These are phyloP conservation scores for Phlegmacium glaucopus DNA, from an alignment of 768 basidiomycete genomes.

Conservation along the genomic window DNA sequence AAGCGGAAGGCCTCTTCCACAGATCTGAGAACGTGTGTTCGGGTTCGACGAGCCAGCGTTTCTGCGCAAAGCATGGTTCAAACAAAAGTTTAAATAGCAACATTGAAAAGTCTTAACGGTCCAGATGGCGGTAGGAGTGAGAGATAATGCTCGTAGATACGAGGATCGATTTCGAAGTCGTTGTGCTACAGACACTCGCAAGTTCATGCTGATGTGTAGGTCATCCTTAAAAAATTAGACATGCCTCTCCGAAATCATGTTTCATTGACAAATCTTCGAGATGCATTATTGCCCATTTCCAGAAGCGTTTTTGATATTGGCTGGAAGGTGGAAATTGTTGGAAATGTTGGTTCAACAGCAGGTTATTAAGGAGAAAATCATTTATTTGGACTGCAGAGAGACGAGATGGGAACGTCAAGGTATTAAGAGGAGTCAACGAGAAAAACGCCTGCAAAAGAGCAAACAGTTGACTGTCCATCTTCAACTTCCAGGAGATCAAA, in stretches of 20 bases:
- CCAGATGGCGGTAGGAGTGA: constrained; percentile 38
- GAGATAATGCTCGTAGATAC: constrained; percentile 62
- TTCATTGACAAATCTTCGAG: constrained; percentile 43
- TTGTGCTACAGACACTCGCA: constrained; percentile 19
- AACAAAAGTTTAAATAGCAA: neutral
- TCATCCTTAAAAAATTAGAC: constrained; percentile 14
- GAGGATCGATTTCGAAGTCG: constrained; percentile 59
- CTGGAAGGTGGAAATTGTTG: constrained; percentile 56
- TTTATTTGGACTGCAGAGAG: constrained; percentile 42
- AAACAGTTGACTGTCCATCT: constrained; percentile 34
- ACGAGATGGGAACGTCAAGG: constrained; percentile 37
- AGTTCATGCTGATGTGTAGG: constrained; percentile 6
- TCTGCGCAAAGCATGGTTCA: constrained; percentile 11
- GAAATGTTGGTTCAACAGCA: constrained; percentile 55
- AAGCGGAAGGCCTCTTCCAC: constrained; percentile 23
- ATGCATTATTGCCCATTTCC: constrained; percentile 64
- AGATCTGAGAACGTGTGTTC: constrained; percentile 20
- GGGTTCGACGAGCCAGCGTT: constrained; percentile 17
- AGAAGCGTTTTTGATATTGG: constrained; percentile 62
- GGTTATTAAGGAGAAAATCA: constrained; percentile 46
- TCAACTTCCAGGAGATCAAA: constrained; percentile 3
- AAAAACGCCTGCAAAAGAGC: constrained; percentile 50
- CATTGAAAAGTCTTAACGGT: constrained; percentile 21
- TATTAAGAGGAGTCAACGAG: constrained; percentile 43
- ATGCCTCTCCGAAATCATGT: constrained; percentile 40